Evolutionary conservation across 140 eudicot genomes (phyloP), one percentile per base, ranked within the genome.

Genomic region (Ambrosia hybrid): DNA sequence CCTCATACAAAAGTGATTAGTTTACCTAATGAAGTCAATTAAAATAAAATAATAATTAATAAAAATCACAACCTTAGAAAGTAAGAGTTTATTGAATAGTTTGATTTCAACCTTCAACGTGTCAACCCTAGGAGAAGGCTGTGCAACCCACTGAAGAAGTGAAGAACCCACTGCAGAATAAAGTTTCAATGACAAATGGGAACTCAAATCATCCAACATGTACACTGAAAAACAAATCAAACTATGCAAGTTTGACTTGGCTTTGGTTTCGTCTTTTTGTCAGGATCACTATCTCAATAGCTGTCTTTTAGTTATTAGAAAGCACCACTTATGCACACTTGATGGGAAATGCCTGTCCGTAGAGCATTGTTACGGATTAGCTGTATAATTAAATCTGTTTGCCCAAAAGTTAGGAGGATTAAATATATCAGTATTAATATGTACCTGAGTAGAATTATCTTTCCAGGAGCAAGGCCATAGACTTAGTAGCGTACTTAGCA

Each of bases 221-320:
- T 49, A 49, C 1, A 36, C 5, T 36, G 11, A 6, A 56, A 57
- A 16, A 57, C n/a, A 63, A 63, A 60, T 60, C 67, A 60, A 14
- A 63, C 6, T 3, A 49, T 49, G 53, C 53, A 49, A 49, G 53
- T 15, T 61, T 6, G 55, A 46, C 51, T 49, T 49, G 87, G 97
- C 95, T 91, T 94, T 73, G 97, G 96, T 77, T 86, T 95, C 15
- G 80, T 77, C 76, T 69, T 95, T 86, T 95, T 95, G 4, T 62
- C 73, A n/a, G 91, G 88, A 66, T 91, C 99, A 76, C 91, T 49
- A 88, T 81, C 77, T 88, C 96, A 81, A 82, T 72, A 82, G 88
- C 73, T 7, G 91, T 81, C 61, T 80, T 88, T 52, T 85, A 8
- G 11, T 9, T 13, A 49, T 49, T 10, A 49, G 53, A 49, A 49